Evolutionary conservation across 805 yeast genomes (phyloP), one percentile per base, ranked within the genome.

Genomic region (Wickerhamomyces mucosus): DNA sequence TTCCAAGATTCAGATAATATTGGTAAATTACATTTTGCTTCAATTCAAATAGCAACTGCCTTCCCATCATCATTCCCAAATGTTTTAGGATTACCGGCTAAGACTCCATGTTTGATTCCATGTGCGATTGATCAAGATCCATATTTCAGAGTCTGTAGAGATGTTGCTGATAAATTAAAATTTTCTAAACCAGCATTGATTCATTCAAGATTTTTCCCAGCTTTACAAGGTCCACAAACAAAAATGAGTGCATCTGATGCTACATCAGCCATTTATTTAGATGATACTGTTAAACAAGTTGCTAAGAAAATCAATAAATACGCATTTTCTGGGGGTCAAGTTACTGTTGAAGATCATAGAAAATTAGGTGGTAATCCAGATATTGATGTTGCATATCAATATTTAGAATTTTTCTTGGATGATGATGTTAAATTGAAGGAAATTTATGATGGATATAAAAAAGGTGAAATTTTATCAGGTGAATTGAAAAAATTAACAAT

Each of bases 91-190:
- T 61, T 78, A 48, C 84, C 94, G 28, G 65, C 77, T 29, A 92
- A 88, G 63, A 85, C 96, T 0, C 97, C 96, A 40, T 85, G 95
- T 59, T 67, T 92, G 57, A 92, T 92, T 57, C 98, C 98, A 24
- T 92, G 98, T 69, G 98, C 98, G 29, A 92, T 92, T 55, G 98
- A 92, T 56, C 98, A 89, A 66, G 98, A 92, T 58, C 97, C 98
- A 19, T 92, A 92, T 59, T 92, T 92, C 67, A 73, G 98, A 60
- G 94, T 92, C 15, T 84, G 95, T 59, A 73, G 98, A 61, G 98
- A 92, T 56, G 98, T 92, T 43, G 96, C 98, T 9, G 86, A 78
- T 50, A 92, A 89, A 59, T 71, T 92, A 55, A 81, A 79, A 58
- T 94, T 71, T 55, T 65, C 86, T 40, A 92, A 92, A 61, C 97